Conservation (phyloP, 2,329 filamentous ascomycete species). For the Epichloe scottii region DNA sequence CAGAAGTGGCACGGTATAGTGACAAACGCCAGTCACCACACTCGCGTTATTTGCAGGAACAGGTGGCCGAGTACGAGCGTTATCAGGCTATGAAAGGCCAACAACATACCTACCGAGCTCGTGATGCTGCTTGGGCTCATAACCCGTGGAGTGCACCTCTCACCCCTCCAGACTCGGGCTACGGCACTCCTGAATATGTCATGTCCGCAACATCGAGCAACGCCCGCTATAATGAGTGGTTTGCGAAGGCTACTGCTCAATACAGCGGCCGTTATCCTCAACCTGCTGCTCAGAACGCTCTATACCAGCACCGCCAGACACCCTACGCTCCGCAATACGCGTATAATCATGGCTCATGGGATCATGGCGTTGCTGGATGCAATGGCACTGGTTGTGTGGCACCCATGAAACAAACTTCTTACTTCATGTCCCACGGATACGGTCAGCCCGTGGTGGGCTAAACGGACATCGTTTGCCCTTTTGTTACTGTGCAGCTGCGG, state of each 20-base stretch:
- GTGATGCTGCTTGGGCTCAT: conserved; percentile 32
- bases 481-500: neutral
- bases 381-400: conserved; percentile 34
- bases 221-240: conserved; percentile 46
- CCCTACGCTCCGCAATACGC: conserved; percentile 31
- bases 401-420: conserved; percentile 32
- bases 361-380: conserved; percentile 37
- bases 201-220: conserved; percentile 43
- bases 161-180: conserved; percentile 49
- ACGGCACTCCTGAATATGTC: conserved; percentile 46
- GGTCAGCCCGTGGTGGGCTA: conserved; percentile 44
- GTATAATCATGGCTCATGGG: conserved; percentile 37
- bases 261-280: conserved; percentile 34
- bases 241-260: conserved; percentile 31
- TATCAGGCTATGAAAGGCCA: conserved; percentile 32
- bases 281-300: conserved; percentile 26
- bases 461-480: conserved; percentile 4
- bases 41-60: conserved; percentile 39
- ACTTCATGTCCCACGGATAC: conserved; percentile 37
- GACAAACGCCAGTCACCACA: conserved; percentile 25
- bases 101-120: conserved; percentile 28
- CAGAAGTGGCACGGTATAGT: conserved; percentile 26
- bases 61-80: conserved; percentile 41
- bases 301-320: conserved; percentile 28
- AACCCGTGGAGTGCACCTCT: conserved; percentile 37